Conservation (phyloP, 495 filamentous ascomycete genomes). For the Apodospora peruviana region DNA sequence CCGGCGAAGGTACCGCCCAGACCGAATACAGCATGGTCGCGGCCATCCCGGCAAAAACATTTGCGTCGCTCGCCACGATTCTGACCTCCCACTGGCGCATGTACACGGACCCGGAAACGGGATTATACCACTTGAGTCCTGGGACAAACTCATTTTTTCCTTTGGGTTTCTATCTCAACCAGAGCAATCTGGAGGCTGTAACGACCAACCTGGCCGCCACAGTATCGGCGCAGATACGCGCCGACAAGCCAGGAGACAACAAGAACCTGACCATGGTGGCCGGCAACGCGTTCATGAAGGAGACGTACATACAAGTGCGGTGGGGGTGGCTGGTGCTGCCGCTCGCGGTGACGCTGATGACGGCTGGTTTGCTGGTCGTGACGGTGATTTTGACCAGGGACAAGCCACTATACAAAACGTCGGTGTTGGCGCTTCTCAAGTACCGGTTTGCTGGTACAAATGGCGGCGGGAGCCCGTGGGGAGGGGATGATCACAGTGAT, state of each 20-base stretch:
- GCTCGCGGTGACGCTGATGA: slow-evolving; percentile 1
- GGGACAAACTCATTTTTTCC: background rate
- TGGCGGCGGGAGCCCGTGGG: too few species aligned
- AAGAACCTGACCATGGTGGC: background rate
- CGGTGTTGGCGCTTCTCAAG: background rate
- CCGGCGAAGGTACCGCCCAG: too few species aligned
- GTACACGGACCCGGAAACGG: too few species aligned
- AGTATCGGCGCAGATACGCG: slow-evolving; percentile 1
- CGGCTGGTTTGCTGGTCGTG: background rate
- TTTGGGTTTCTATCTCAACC: slow-evolving; percentile 1
- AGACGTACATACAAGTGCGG: slow-evolving; percentile 9
- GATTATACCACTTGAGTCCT: too few species aligned
- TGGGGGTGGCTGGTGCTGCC: slow-evolving; percentile 13
- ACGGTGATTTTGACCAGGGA: slow-evolving; percentile 2
- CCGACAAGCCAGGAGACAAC: slow-evolving; percentile 3
- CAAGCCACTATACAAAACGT: slow-evolving; percentile 10
- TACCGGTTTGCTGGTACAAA: too few species aligned
- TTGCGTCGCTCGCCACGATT: background rate
- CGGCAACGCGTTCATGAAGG: slow-evolving; percentile 7
- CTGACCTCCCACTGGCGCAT: background rate
- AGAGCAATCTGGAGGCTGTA: background rate
- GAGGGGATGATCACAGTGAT: too few species aligned
- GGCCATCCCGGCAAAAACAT: too few species aligned
- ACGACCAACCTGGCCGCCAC: slow-evolving; percentile 3
- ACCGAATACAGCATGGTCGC: too few species aligned